Percentiles rank a stretch among this genome's conserved stretches.
Conservation (phyloP, 2,329 filamentous ascomycete genomes). For the Penicillium sp. region DNA sequence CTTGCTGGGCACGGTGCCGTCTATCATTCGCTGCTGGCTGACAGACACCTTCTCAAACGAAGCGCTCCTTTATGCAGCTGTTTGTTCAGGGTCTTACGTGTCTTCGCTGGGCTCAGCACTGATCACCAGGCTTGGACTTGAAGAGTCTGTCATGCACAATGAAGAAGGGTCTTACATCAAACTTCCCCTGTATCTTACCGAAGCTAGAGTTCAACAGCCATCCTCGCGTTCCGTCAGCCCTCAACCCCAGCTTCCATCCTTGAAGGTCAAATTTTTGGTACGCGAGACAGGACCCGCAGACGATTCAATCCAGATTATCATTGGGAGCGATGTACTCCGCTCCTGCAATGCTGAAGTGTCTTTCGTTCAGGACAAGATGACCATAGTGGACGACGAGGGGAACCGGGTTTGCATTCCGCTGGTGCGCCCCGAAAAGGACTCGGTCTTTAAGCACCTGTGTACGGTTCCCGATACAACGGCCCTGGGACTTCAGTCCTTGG, state of each 20-base stretch:
- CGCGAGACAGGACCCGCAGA: slow-evolving; percentile 48
- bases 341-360: slow-evolving; percentile 84
- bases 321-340: slow-evolving; percentile 83
- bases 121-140: slow-evolving; percentile 66
- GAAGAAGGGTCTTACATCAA: slow-evolving; percentile 64
- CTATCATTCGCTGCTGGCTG: slow-evolving; percentile 94
- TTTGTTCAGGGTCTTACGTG: slow-evolving; percentile 86
- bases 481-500: slow-evolving; percentile 2
- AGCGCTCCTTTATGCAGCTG: slow-evolving; percentile 80
- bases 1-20: slow-evolving; percentile 80
- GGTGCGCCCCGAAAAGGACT: slow-evolving; percentile 83
- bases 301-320: slow-evolving; percentile 70
- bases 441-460: slow-evolving; percentile 68
- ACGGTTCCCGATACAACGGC: slow-evolving; percentile 45
- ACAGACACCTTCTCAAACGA: slow-evolving; percentile 85
- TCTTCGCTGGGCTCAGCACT: slow-evolving; percentile 75
- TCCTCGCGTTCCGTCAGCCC: slow-evolving; percentile 69
- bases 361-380: slow-evolving; percentile 86
- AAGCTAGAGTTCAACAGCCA: slow-evolving; percentile 71
- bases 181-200: slow-evolving; percentile 80
- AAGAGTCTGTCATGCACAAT: slow-evolving; percentile 60
- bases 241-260: slow-evolving; percentile 69
- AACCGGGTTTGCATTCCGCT: slow-evolving; percentile 87
- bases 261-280: slow-evolving; percentile 74
- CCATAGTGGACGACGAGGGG: slow-evolving; percentile 77